Evolutionary conservation across 2,329 filamentous ascomycete species (phyloP).

Genomic region (Fusarium sarcochroum): DNA sequence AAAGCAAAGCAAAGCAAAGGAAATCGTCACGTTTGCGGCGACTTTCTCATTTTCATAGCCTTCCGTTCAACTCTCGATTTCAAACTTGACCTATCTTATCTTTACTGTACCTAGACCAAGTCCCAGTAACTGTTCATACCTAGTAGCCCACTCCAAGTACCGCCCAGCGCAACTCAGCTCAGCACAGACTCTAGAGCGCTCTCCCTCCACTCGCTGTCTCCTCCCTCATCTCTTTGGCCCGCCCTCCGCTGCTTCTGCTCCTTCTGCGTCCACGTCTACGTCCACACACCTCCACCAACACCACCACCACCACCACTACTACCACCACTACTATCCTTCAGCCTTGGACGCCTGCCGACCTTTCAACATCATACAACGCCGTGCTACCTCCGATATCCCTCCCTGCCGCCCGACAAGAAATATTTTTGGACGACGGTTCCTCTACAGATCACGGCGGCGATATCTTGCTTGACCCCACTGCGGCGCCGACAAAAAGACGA

Average conservation of each 20-base stretch:
- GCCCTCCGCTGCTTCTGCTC: slow-evolving; percentile 31
- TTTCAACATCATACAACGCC: slow-evolving; percentile 33
- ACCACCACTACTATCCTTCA: slow-evolving; percentile 28
- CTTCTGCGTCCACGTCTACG: slow-evolving; percentile 24
- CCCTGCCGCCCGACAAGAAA: slow-evolving; percentile 18
- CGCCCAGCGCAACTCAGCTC: slow-evolving; percentile 7
- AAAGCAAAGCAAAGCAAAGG: too few species aligned
- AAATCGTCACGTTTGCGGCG: slow-evolving; percentile 14
- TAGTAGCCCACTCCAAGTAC: slow-evolving; percentile 6
- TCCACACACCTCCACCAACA: slow-evolving; percentile 25
- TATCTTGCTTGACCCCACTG: slow-evolving; percentile 43
- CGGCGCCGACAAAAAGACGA: slow-evolving; percentile 45
- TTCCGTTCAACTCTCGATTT: not conserved
- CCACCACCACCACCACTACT: slow-evolving; percentile 13
- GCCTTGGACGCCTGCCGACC: slow-evolving; percentile 41
- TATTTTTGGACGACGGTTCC: slow-evolving; percentile 36
- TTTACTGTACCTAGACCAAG: slow-evolving; percentile 1
- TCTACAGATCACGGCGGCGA: slow-evolving; percentile 35
- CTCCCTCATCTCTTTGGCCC: slow-evolving; percentile 43
- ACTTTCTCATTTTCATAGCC: slow-evolving; percentile 10
- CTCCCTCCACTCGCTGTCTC: slow-evolving; percentile 38
- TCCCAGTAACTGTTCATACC: slow-evolving; percentile 4
- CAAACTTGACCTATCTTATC: not conserved
- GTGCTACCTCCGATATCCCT: slow-evolving; percentile 26
- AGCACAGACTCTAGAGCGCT: slow-evolving; percentile 39